phyloP scores from a whole-genome alignment of 2,329 filamentous ascomycete genomes.

The Boeremia exigua region DNA sequence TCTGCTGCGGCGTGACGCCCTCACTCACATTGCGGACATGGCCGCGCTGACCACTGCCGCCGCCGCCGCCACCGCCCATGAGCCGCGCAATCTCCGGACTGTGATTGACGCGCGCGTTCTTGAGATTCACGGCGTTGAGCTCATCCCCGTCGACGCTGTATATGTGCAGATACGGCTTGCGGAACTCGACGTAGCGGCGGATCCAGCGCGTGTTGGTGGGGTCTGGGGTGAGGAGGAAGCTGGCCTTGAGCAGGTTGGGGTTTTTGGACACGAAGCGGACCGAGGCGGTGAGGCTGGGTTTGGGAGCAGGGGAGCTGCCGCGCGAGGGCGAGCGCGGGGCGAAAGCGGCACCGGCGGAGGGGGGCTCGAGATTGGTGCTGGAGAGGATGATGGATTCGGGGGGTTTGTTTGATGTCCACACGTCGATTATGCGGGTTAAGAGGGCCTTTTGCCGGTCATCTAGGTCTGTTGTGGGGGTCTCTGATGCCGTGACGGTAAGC shows the following conservation, averaged over 20 bases:
- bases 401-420: slow-evolving; percentile 63
- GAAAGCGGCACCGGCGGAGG: slow-evolving; percentile 64
- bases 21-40: slow-evolving; percentile 3
- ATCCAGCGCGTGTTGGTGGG: slow-evolving; percentile 84
- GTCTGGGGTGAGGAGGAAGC: slow-evolving; percentile 85
- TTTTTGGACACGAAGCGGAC: slow-evolving; percentile 83
- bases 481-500: slow-evolving; percentile 33
- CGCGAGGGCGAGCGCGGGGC: slow-evolving; percentile 48
- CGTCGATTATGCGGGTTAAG: slow-evolving; percentile 62
- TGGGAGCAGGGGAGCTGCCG: slow-evolving; percentile 36
- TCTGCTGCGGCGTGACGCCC: slow-evolving; percentile 42
- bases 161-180: slow-evolving; percentile 89
- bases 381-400: slow-evolving; percentile 56
- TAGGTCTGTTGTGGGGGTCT: slow-evolving; percentile 24
- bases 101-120: slow-evolving; percentile 89
- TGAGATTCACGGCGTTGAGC: slow-evolving; percentile 84
- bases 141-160: slow-evolving; percentile 90
- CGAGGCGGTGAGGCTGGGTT: slow-evolving; percentile 74
- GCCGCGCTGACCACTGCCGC: background rate
- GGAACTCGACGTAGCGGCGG: slow-evolving; percentile 89
- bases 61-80: slow-evolving; percentile 55
- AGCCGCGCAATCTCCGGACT: slow-evolving; percentile 85
- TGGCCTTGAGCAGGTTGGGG: slow-evolving; percentile 73
- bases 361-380: slow-evolving; percentile 67
- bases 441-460: slow-evolving; percentile 50